phyloP scores from a whole-genome alignment of 73 alveolate genomes.

The Stentor roeselii region DNA sequence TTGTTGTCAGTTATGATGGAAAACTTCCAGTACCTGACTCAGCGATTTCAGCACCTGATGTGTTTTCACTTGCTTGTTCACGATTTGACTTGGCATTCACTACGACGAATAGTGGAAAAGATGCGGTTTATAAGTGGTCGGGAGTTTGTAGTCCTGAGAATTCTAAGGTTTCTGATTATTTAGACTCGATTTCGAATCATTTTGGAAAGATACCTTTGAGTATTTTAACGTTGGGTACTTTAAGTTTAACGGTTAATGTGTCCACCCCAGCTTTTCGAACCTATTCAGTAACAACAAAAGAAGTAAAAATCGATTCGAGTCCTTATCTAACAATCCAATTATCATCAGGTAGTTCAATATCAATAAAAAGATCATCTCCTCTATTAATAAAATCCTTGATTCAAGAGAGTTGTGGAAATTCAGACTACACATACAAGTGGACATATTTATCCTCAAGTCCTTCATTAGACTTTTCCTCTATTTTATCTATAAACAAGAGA shows the following conservation, averaged over 20 bases:
- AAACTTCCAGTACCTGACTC: no score
- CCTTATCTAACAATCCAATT: neutral
- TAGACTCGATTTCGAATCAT: neutral
- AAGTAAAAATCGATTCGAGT: neutral
- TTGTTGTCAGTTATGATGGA: no score
- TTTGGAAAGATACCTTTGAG: no score
- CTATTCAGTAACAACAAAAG: neutral
- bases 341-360: neutral
- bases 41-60: no score
- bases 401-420: neutral
- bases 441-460: no score
- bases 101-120: no score
- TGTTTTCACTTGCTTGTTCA: no score
- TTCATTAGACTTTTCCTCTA: no score
- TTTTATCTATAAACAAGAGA: no score
- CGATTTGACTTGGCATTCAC: no score
- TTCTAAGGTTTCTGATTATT: neutral
- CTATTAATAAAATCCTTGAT: neutral
- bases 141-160: neutral
- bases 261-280: neutral
- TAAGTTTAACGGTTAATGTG: neutral
- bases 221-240: neutral
- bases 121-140: neutral
- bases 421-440: no score
- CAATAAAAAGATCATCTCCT: neutral